Percentiles rank a stretch among this genome's conserved stretches.
phyloP scores from a whole-genome alignment of 805 yeast species.

The Ogataea salicorniae region DNA sequence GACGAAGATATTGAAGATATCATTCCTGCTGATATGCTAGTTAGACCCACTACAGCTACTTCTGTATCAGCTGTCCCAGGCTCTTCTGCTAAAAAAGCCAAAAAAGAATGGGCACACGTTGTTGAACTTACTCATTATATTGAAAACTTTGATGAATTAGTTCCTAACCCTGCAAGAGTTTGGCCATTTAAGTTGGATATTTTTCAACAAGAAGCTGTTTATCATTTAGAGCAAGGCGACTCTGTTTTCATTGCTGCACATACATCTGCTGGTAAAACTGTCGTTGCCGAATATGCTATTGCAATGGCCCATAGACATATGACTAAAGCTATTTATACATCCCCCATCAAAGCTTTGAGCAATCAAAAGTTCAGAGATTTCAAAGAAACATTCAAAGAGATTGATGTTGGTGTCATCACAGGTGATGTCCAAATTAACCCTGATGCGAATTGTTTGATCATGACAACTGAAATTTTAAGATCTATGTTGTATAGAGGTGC shows the following conservation, averaged over 20 bases:
- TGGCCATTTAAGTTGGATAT: constrained; percentile 96
- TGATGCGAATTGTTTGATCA: constrained; percentile 95
- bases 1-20: constrained; percentile 26
- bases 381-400: constrained; percentile 81
- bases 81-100: constrained; percentile 8
- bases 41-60: constrained; percentile 20
- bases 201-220: constrained; percentile 95
- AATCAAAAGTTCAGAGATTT: constrained; percentile 92
- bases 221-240: constrained; percentile 94
- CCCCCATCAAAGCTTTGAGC: constrained; percentile 92
- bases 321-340: constrained; percentile 90
- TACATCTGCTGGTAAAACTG: constrained; percentile 96
- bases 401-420: constrained; percentile 96
- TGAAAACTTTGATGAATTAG: constrained; percentile 78
- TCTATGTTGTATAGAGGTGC: constrained; percentile 97
- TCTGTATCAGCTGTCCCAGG: constrained; percentile 4
- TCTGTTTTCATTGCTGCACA: constrained; percentile 99
- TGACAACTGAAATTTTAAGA: constrained; percentile 97
- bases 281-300: constrained; percentile 94
- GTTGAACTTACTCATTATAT: constrained; percentile 82
- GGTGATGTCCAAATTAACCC: constrained; percentile 99
- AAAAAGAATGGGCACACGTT: constrained; percentile 87
- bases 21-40: constrained; percentile 23
- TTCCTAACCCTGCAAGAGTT: constrained; percentile 87
- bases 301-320: constrained; percentile 87